These are phyloP conservation scores for Pelargonium citronellum DNA, from an alignment of 441 rosid species.

Conservation along the genomic window DNA sequence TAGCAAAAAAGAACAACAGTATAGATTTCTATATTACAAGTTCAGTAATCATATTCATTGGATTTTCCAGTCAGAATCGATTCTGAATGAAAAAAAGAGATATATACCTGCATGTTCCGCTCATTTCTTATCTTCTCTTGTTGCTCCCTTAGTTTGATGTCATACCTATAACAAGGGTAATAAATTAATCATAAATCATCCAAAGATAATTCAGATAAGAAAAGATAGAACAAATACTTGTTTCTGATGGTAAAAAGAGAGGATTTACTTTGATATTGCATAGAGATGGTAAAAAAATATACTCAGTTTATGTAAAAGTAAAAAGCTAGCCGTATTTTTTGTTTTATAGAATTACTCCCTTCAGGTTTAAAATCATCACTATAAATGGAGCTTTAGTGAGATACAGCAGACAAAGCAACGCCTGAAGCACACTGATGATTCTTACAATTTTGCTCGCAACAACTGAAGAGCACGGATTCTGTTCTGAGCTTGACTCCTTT, in stretches of 20 bases:
- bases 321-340: neutral
- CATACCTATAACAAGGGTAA: constrained; percentile 48
- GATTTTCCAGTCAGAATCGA: neutral
- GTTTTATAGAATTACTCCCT: neutral
- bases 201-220: constrained; percentile 15
- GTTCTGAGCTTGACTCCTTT: constrained; percentile 77
- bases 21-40: too few relatives aligned
- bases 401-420: neutral
- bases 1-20: too few relatives aligned
- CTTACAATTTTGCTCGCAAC: constrained; percentile 87
- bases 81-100: constrained; percentile 3
- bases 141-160: constrained; percentile 87
- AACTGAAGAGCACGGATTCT: constrained; percentile 75
- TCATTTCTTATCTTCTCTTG: constrained; percentile 66
- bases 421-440: neutral
- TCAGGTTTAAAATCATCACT: neutral
- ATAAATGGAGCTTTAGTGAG: neutral
- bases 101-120: constrained; percentile 61
- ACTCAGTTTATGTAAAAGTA: neutral
- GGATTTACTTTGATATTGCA: neutral
- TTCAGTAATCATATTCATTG: neutral
- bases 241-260: neutral
- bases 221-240: constrained; percentile 7
- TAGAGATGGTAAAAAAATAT: neutral
- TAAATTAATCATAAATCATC: constrained; percentile 15